phyloP scores from a whole-genome alignment of 2,329 filamentous ascomycete species.

The Xylariaceae sp. region DNA sequence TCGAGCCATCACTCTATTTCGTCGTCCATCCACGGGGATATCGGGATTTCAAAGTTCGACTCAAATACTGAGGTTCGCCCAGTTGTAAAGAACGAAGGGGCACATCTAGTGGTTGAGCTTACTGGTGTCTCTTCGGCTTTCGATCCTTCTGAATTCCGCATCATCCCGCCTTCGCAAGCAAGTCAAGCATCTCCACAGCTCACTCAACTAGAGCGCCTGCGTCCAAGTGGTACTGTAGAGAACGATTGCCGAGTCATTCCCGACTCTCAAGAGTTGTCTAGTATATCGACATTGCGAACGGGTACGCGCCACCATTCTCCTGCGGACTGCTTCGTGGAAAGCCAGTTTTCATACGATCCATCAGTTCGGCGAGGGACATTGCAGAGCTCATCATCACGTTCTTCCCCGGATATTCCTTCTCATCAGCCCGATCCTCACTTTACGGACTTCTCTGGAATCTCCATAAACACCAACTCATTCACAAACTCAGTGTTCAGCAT shows the following conservation, averaged over 20 bases:
- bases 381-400: not conserved
- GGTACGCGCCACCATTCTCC: constrained; percentile 14
- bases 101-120: constrained; percentile 22
- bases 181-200: constrained; percentile 19
- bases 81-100: not conserved
- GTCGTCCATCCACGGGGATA: not conserved
- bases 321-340: constrained; percentile 7
- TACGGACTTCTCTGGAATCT: constrained; percentile 4
- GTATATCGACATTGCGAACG: constrained; percentile 17
- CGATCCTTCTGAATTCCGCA: constrained; percentile 20
- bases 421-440: constrained; percentile 25
- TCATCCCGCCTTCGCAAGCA: constrained; percentile 16
- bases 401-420: constrained; percentile 27
- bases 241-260: constrained; percentile 26
- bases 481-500: constrained; percentile 6
- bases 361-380: constrained; percentile 2
- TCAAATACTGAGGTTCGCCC: not conserved
- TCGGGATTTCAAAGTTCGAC: not conserved
- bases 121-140: constrained; percentile 12
- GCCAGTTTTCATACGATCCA: constrained; percentile 5
- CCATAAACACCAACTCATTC: constrained; percentile 12
- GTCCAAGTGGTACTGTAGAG: not conserved
- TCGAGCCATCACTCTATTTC: not conserved
- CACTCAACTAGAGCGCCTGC: constrained; percentile 6
- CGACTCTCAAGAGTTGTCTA: constrained; percentile 31